Percentiles rank a stretch among this genome's conserved stretches.
phyloP scores from a whole-genome alignment of 225 moss, liverwort and hornwort genomes.

The Ulota crispa region DNA sequence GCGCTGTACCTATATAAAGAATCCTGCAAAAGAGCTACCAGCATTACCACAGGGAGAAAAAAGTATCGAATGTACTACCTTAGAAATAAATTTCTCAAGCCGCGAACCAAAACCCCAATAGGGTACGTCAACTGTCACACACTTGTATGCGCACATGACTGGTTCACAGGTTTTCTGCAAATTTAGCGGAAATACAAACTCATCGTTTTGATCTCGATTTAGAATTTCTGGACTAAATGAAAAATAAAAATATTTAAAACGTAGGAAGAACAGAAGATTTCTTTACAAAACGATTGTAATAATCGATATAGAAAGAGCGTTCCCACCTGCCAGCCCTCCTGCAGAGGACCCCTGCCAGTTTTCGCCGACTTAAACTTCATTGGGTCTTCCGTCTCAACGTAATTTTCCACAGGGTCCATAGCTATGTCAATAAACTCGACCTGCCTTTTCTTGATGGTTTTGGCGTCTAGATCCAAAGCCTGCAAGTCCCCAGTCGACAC shows the following conservation, averaged over 20 bases:
- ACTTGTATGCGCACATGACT: conserved; percentile 99
- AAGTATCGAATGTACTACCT: conserved; percentile 26
- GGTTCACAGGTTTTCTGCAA: conserved; percentile 74
- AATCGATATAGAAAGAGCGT: neutral
- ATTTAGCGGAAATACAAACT: neutral
- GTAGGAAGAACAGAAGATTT: neutral
- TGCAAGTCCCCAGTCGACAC: conserved; percentile 22
- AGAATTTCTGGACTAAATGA: neutral
- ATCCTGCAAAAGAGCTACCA: conserved; percentile 7
- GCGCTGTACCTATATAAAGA: neutral
- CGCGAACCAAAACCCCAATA: conserved; percentile 93
- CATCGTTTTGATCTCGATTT: neutral
- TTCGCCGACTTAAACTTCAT: conserved; percentile 74
- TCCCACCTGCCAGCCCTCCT: conserved; percentile 74
- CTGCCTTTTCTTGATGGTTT: conserved; percentile 90
- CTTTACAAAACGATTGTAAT: neutral
- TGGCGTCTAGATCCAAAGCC: conserved; percentile 78
- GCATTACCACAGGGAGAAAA: neutral
- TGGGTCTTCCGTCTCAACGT: conserved; percentile 84
- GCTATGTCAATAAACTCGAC: conserved; percentile 97
- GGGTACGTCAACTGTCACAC: conserved; percentile 96
- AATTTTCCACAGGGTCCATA: conserved; percentile 83
- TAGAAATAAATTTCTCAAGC: conserved; percentile 84
- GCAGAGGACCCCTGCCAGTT: conserved; percentile 83
- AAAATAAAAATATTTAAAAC: neutral